A percentile compares a stretch with the other conserved stretches of the same genome.
These are phyloP conservation scores for Melampsora larici-populina DNA, from an alignment of 1,284 basidiomycete genomes.

Conservation along the genomic window DNA sequence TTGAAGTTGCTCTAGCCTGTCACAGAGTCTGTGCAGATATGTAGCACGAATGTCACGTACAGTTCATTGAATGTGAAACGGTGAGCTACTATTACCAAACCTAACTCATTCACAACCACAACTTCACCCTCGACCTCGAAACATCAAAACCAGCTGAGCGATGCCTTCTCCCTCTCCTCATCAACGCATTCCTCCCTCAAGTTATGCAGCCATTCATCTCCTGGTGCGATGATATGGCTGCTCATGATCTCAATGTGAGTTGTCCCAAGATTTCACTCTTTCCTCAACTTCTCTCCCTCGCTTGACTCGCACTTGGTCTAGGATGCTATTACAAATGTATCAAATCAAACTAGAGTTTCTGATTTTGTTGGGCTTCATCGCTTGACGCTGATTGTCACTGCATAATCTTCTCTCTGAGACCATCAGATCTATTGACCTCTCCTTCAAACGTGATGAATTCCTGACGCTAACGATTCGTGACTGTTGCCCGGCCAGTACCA, in stretches of 20 bases:
- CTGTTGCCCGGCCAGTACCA: too few species aligned
- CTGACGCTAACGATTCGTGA: too few species aligned
- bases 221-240: neutral
- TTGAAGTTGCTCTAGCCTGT: too few species aligned
- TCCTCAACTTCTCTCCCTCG: neutral
- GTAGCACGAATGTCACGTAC: too few species aligned
- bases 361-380: neutral
- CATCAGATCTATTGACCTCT: neutral
- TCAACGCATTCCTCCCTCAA: neutral
- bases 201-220: neutral
- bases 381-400: neutral
- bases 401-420: constrained; percentile 8
- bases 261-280: neutral
- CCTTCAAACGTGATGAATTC: too few species aligned
- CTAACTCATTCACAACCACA: neutral
- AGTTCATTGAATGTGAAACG: too few species aligned
- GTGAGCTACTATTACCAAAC: too few species aligned
- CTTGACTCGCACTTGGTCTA: neutral
- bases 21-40: too few species aligned
- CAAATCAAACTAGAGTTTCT: constrained; percentile 9
- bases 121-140: neutral
- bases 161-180: neutral
- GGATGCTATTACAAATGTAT: constrained; percentile 3
- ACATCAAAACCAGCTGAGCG: neutral
- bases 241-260: neutral